phyloP scores from a whole-genome alignment of 2,329 filamentous ascomycete species.

The Colletotrichum australisinense region DNA sequence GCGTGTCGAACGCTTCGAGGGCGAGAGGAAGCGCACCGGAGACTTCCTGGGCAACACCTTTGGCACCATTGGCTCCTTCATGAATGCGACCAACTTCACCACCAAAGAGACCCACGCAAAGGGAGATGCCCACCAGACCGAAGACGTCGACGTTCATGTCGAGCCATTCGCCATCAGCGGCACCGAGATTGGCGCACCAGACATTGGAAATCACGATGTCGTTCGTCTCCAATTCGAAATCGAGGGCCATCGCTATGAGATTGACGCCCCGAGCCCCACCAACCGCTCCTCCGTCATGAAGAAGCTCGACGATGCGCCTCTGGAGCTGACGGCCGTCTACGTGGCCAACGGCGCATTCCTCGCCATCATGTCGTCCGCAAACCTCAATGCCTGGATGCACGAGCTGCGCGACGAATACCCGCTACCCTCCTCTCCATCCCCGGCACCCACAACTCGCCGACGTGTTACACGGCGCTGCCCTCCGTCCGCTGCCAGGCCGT shows the following conservation, averaged over 20 bases:
- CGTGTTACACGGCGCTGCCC: conserved; percentile 84
- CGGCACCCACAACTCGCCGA: conserved; percentile 95
- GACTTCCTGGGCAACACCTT: conserved; percentile 59
- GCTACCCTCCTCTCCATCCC: conserved; percentile 86
- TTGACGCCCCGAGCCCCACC: conserved; percentile 76
- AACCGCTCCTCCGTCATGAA: conserved; percentile 70
- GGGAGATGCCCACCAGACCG: conserved; percentile 68
- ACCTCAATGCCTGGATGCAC: conserved; percentile 83
- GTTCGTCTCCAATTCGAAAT: conserved; percentile 80
- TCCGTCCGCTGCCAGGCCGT: conserved; percentile 95
- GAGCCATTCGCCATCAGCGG: conserved; percentile 74
- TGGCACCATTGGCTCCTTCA: conserved; percentile 54
- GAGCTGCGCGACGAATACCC: conserved; percentile 77
- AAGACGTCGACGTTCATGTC: conserved; percentile 72
- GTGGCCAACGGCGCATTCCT: conserved; percentile 66
- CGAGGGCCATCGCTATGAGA: conserved; percentile 72
- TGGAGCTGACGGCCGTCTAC: conserved; percentile 76
- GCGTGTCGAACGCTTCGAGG: conserved; percentile 78
- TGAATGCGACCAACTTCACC: conserved; percentile 53
- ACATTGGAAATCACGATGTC: conserved; percentile 70
- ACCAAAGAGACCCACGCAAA: conserved; percentile 54
- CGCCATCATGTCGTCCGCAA: conserved; percentile 76
- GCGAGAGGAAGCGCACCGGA: conserved; percentile 52
- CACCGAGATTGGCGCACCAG: conserved; percentile 71
- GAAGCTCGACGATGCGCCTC: conserved; percentile 61